A percentile compares a stretch with the other conserved stretches of the same genome.
These are phyloP conservation scores for Solanum gracilifrons DNA, from an alignment of 257 asterid species.

Conservation along the genomic window DNA sequence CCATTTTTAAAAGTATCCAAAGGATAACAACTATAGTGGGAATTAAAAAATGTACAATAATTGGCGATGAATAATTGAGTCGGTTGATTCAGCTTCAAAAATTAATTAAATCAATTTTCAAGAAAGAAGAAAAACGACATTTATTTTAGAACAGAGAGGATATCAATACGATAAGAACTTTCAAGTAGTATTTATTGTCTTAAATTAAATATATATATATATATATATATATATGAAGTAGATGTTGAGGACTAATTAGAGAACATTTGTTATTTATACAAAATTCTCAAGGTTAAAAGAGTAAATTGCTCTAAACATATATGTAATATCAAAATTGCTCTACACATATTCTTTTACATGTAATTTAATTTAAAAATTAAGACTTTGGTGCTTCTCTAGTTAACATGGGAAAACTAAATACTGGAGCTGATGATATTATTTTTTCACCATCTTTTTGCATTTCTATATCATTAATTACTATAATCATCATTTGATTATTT, in stretches of 20 bases:
- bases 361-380: neutral
- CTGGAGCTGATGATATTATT: conserved; percentile 2
- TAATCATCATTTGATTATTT: neutral
- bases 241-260: neutral
- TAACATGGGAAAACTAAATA: conserved; percentile 32
- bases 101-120: neutral
- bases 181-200: neutral
- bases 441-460: conserved; percentile 2
- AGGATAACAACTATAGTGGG: neutral
- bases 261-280: neutral
- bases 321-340: neutral
- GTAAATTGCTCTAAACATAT: neutral
- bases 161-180: neutral
- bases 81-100: neutral
- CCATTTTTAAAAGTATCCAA: neutral
- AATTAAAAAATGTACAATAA: neutral
- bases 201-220: neutral
- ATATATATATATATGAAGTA: neutral
- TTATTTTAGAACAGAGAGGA: neutral
- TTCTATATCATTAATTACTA: conserved; percentile 26
- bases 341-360: neutral
- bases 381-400: conserved; percentile 44
- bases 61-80: neutral
- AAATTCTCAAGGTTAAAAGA: neutral
- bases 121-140: neutral